Conservation (phyloP, 1,139 yeast species). For the Blastobotrys ciferrii region DNA sequence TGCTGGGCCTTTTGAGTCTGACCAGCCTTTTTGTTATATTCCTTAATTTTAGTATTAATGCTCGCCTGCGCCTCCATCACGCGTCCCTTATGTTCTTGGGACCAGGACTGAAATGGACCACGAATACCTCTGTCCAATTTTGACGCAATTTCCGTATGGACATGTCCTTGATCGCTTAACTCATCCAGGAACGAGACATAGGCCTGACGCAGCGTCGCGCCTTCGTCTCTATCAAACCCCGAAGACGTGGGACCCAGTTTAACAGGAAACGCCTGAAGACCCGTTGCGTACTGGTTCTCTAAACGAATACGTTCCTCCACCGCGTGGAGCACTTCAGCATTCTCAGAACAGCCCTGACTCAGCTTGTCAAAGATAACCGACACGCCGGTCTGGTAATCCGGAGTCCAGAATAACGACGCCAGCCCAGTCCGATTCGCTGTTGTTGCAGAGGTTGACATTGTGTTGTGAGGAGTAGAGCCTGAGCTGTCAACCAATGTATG, state of each 20-base stretch:
- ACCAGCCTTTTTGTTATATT: slow-evolving; percentile 46
- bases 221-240: slow-evolving; percentile 43
- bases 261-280: slow-evolving; percentile 43
- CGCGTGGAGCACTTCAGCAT: slow-evolving; percentile 58
- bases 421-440: not conserved
- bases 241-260: slow-evolving; percentile 28
- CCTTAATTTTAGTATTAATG: slow-evolving; percentile 48
- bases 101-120: slow-evolving; percentile 71
- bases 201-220: slow-evolving; percentile 51
- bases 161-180: slow-evolving; percentile 59
- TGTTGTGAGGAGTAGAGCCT: not conserved
- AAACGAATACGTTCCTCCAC: slow-evolving; percentile 63
- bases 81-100: slow-evolving; percentile 64
- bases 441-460: not conserved
- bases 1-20: slow-evolving; percentile 57
- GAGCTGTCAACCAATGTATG: not conserved
- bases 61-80: slow-evolving; percentile 56
- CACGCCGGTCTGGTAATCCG: slow-evolving; percentile 60
- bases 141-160: slow-evolving; percentile 61
- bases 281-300: slow-evolving; percentile 61
- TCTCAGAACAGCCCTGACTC: slow-evolving; percentile 66
- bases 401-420: slow-evolving; percentile 58
- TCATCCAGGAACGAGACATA: slow-evolving; percentile 50
- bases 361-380: slow-evolving; percentile 60
- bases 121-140: slow-evolving; percentile 59